Evolutionary conservation across 2,329 filamentous ascomycete species (phyloP), one percentile per base, ranked within the genome.

Genomic region (Cryphonectria japonica): DNA sequence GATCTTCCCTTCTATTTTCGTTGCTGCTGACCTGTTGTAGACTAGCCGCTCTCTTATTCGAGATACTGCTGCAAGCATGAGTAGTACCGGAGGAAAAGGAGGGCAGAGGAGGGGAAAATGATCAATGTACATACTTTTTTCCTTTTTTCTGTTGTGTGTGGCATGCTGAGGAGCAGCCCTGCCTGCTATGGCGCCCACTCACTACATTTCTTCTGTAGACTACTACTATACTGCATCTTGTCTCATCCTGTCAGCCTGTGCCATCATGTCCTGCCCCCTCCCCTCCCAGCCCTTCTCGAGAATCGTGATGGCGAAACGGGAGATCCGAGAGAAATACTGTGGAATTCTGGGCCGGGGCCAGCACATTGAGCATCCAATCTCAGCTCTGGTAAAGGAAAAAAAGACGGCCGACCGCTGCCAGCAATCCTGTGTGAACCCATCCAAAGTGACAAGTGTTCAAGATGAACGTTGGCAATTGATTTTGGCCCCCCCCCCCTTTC

Each of bases 371-470:
- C 37, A 39, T 50, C 37, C 13, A 41, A 59, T 32, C 9, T 41
- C 50, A n/a, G 32, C 50, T 66, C 54, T 57, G 11, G 4, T 19
- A 57, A 13, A 14, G 19, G 52, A 3, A 59, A 32, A 32, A 26
- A n/a, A 59, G 14, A 59, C 32, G 29, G 34, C 54, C 29, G 54
- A 32, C 29, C 29, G 34, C 8, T 26, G 60, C 60, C 60, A 41
- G 32, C 60, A 62, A 41, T 41, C 60, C 34, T 3, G 34, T 32
- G 26, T 32, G 13, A 32, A 59, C 54, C 52, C n/a, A 29, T 29
- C 52, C 52, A 16, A 61, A 7, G 63, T 65, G 63, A 65, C 63
- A 65, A 52, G 63, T 65, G 63, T 65, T 52, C 63, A 65, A 46
- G 46, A 50, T 13, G 50, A 34, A 13, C 34, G 41, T 14, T 50